Percentiles rank a stretch among this genome's conserved stretches.
phyloP scores from a whole-genome alignment of 768 basidiomycete species.

The Leccinellum luteum region DNA sequence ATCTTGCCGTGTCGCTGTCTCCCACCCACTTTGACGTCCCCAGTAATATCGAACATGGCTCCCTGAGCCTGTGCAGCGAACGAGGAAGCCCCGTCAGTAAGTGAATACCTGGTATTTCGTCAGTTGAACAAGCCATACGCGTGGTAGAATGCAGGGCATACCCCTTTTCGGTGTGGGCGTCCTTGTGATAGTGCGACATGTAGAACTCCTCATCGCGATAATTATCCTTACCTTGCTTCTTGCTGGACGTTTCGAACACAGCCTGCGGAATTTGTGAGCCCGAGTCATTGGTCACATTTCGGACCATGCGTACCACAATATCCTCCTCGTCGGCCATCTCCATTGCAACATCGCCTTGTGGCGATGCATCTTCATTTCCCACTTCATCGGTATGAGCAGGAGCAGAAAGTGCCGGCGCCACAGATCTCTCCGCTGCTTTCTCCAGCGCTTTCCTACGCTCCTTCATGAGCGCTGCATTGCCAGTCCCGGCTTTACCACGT shows the following conservation, averaged over 20 bases:
- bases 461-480: constrained; percentile 79
- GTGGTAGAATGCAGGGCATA: constrained; percentile 34
- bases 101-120: constrained; percentile 64
- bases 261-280: constrained; percentile 40
- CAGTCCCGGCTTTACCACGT: constrained; percentile 57
- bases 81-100: constrained; percentile 81
- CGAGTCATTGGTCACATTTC: neutral
- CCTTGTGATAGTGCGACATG: constrained; percentile 89
- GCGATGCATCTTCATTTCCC: constrained; percentile 32
- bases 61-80: constrained; percentile 82
- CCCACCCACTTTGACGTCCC: constrained; percentile 60
- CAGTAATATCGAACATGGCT: constrained; percentile 78
- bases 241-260: constrained; percentile 58
- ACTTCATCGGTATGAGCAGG: constrained; percentile 34
- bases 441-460: constrained; percentile 75
- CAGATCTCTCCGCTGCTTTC: constrained; percentile 56
- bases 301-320: constrained; percentile 51
- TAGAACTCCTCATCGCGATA: constrained; percentile 86
- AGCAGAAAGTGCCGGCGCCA: constrained; percentile 29
- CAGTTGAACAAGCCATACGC: neutral
- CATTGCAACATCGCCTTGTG: constrained; percentile 33
- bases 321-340: constrained; percentile 81
- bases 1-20: constrained; percentile 57
- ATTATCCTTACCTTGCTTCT: constrained; percentile 41
- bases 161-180: constrained; percentile 88